Evolutionary conservation across 2,329 filamentous ascomycete genomes (phyloP).

Genomic region (Sclerotinia glacialis): DNA sequence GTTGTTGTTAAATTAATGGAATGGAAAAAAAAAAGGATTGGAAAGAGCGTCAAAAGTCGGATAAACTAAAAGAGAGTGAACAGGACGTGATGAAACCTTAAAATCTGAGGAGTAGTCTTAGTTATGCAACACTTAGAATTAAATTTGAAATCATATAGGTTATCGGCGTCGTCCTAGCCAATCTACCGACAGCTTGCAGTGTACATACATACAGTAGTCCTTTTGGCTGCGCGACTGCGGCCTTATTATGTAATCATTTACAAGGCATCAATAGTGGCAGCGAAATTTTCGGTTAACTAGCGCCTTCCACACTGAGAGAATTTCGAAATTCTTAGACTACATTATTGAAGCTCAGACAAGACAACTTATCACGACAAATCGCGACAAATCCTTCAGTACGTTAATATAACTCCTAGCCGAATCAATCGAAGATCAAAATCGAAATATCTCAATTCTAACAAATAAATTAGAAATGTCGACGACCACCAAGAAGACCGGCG

Average conservation of each 20-base stretch:
- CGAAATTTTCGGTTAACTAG: slow-evolving; percentile 22
- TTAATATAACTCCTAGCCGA: slow-evolving; percentile 13
- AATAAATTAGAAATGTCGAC: slow-evolving; percentile 56
- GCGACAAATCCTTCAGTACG: slow-evolving; percentile 35
- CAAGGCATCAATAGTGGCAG: slow-evolving; percentile 6
- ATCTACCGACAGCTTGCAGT: not conserved
- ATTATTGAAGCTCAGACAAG: slow-evolving; percentile 24
- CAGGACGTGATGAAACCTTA: slow-evolving; percentile 1
- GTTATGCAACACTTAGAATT: not conserved
- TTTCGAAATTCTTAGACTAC: slow-evolving; percentile 26
- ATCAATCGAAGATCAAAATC: slow-evolving; percentile 17
- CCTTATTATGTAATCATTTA: not conserved
- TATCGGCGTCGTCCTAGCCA: slow-evolving; percentile 18
- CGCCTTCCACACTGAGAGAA: slow-evolving; percentile 23
- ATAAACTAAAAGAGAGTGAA: slow-evolving; percentile 15
- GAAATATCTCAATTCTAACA: slow-evolving; percentile 18
- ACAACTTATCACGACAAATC: slow-evolving; percentile 31
- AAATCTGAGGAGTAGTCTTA: not conserved
- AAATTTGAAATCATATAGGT: slow-evolving; percentile 2
- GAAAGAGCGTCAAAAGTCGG: slow-evolving; percentile 9
- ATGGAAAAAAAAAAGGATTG: not conserved
- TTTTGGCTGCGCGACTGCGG: not conserved
- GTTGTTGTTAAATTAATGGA: not conserved
- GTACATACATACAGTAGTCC: not conserved
- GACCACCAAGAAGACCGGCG: slow-evolving; percentile 64